Evolutionary conservation across 176 grass and related monocot genomes (phyloP), one percentile per base, ranked within the genome.

Genomic region (Phoenix dactylifera): DNA sequence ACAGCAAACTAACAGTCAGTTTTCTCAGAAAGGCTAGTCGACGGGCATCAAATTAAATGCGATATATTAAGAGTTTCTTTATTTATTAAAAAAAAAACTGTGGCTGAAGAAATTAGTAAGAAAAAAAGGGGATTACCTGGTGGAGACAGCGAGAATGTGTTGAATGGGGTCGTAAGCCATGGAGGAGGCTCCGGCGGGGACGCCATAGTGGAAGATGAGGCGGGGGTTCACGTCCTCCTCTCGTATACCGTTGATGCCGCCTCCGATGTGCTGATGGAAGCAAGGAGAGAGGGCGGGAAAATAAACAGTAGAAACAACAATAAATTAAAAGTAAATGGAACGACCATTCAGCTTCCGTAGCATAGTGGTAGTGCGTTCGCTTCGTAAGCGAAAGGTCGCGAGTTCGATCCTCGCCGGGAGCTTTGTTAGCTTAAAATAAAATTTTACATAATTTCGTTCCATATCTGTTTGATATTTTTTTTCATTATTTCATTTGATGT

Each of bases 381-480:
- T 44, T 44, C 35, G 35, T 88, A 94, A 85, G 89, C 75, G 89
- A 95, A 94, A 94, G 89, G 89, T 82, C 81, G 78, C 78, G 81
- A 95, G 89, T 95, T 95, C 81, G 81, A 95, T 95, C 84, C 89
- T 88, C 89, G 81, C 89, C 77, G 89, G 80, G 80, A 86, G 84
- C 89, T 85, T 49, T 7, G 1, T 25, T 25, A 0, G 1, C 1
- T 1, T 25, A 26, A 26, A 3, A 26, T 4, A 26, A 4, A 26
- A 26, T 26, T 26, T 26, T 26, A 3, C 3, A 26, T 4, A 26
- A 26, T 26, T n/a, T 26, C 1, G 3, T 26, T 26, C 26, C 26
- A 26, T 4, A 26, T 26, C 26, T 26, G 4, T 26, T 26, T 26
- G 26, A 20, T 20, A 0, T 20, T 20, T 20, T 20, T 20, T 20